These are phyloP conservation scores for Trypanosoma rangeli DNA, from an alignment of 208 protist species.

Conservation along the genomic window DNA sequence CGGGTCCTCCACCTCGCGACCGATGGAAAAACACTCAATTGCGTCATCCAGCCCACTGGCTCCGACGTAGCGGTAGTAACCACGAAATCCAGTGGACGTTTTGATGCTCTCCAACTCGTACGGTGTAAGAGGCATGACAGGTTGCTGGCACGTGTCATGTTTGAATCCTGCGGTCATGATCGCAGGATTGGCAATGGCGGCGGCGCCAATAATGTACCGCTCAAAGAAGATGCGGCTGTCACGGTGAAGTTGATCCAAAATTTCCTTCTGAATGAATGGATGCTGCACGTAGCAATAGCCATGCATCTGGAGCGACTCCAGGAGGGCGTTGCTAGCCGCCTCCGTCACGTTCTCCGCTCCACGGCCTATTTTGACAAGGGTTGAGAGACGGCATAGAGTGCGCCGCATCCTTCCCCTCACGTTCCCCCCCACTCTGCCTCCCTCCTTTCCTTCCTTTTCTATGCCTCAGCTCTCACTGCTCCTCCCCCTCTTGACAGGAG, in stretches of 20 bases:
- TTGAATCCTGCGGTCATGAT: not conserved
- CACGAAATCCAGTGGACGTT: slow-evolving; percentile 64
- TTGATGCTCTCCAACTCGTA: slow-evolving; percentile 81
- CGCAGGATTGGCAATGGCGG: slow-evolving; percentile 21
- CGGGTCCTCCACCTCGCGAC: slow-evolving; percentile 70
- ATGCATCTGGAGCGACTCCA: slow-evolving; percentile 84
- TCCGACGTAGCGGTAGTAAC: slow-evolving; percentile 86
- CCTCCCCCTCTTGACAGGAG: not conserved
- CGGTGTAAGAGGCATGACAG: slow-evolving; percentile 45
- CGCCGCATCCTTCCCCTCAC: slow-evolving; percentile 42
- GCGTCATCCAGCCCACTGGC: slow-evolving; percentile 81
- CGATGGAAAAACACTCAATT: slow-evolving; percentile 88
- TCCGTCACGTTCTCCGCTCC: slow-evolving; percentile 77
- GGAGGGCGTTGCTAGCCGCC: slow-evolving; percentile 75
- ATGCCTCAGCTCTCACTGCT: not conserved
- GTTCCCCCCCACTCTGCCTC: not conserved
- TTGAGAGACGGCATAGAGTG: slow-evolving; percentile 42
- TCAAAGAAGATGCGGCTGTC: slow-evolving; percentile 87
- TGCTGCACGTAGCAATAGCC: slow-evolving; percentile 91
- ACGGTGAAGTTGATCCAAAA: slow-evolving; percentile 84
- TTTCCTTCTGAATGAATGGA: slow-evolving; percentile 83
- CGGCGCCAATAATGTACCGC: slow-evolving; percentile 64
- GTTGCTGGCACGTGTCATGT: not conserved
- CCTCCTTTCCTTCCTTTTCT: not conserved
- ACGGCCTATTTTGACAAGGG: slow-evolving; percentile 80